These are phyloP conservation scores for Nakataea oryzae DNA, from an alignment of 2,329 filamentous ascomycete species.

Conservation along the genomic window DNA sequence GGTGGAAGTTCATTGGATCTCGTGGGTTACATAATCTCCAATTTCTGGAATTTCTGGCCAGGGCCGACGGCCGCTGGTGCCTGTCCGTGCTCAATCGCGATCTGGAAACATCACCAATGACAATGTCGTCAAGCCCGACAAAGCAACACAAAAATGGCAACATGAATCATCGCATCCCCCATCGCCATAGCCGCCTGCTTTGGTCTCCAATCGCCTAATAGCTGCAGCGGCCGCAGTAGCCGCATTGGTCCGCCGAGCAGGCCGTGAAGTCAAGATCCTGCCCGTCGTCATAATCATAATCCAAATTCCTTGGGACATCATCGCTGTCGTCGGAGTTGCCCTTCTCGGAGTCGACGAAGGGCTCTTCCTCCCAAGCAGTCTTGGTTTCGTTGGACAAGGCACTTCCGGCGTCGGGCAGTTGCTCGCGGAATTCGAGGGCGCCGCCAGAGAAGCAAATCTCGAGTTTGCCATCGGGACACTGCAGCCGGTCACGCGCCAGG, in stretches of 20 bases:
- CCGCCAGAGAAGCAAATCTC: conserved; percentile 13
- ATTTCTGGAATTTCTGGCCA: no score
- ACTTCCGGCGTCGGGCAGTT: conserved; percentile 10
- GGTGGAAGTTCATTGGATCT: no score
- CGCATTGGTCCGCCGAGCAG: conserved; percentile 11
- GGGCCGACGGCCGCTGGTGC: no score
- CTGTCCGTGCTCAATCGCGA: no score
- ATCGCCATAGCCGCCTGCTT: neutral
- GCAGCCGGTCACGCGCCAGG: conserved; percentile 5
- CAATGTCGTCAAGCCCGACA: neutral
- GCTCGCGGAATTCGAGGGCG: conserved; percentile 13
- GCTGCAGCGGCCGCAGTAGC: conserved; percentile 14
- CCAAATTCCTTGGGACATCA: conserved; percentile 12
- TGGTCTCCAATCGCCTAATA: conserved; percentile 5
- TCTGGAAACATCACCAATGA: no score
- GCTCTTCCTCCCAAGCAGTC: conserved; percentile 15
- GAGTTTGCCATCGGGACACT: conserved; percentile 8
- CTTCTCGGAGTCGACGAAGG: no score
- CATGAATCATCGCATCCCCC: no score
- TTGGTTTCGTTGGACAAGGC: conserved; percentile 15
- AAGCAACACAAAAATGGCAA: no score
- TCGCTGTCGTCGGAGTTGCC: conserved; percentile 9
- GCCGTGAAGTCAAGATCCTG: conserved; percentile 11
- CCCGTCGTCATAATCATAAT: conserved; percentile 5
- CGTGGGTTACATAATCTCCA: neutral